Evolutionary conservation across 805 yeast species (phyloP), one percentile per base, ranked within the genome.

Genomic region (Teunomyces gatunensis): DNA sequence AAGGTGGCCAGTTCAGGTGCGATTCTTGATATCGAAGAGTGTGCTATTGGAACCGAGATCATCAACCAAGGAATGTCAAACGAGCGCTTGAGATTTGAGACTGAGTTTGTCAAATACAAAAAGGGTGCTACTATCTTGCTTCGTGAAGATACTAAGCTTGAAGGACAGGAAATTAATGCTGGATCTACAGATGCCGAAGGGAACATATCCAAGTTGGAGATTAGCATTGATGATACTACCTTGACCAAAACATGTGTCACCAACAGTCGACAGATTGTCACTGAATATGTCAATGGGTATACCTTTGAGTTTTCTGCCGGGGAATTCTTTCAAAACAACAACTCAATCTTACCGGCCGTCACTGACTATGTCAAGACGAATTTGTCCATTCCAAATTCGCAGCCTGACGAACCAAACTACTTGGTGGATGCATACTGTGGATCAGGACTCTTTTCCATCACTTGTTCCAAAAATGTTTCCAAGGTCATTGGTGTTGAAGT

Each of bases 361-460:
- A 86, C 96, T 4, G 73, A 75, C 35, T 91, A 89, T 62, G 99
- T 94, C 13, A 80, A 85, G 50, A 76, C 81, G 6, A 88, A 89
- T 58, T 68, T 91, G 45, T 61, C 65, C 4, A 73, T 71, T 17
- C 69, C 65, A 5, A 74, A 73, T 27, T 59, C 57, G 37, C 46
- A 54, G 6, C 57, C 59, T 2, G 65, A 57, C 23, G 63, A 62
- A 46, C 66, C 65, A 27, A 79, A 81, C 58, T 89, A 83, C 61
- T 69, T 91, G 42, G 96, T 91, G 23, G 98, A 91, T 65, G 96
- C 97, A 0, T 91, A 91, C 70, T 91, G 98, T 74, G 98, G 98
- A 1, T 87, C 96, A 3, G 99, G 99, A 0, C 72, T 94, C 37
- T 94, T 94, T 67, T 87, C 95, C 51, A 84, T 94, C 48, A 83